Evolutionary conservation across 2,329 filamentous ascomycete species (phyloP), one percentile per base, ranked within the genome.

Genomic region (Talaromyces sp.): DNA sequence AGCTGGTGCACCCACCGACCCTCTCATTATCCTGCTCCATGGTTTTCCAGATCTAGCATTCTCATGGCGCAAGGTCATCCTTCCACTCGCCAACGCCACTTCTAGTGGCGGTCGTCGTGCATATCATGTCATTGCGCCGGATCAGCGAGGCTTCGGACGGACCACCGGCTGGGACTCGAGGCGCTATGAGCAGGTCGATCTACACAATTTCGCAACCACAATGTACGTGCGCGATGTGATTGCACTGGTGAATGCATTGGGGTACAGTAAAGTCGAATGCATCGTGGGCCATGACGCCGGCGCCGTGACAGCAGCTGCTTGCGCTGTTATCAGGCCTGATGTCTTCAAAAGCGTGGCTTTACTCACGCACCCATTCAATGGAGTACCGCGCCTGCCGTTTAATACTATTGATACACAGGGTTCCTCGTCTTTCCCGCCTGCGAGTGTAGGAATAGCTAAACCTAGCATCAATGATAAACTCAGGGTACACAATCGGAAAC

Each of bases 21-120:
- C 87, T 87, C 80, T 90, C 11, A 76, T 90, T 8, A 73, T 90
- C 6, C 84, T 89, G 58, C 82, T 86, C 58, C 88, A 90, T 74
- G 89, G 89, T 43, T 91, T 86, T 68, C 89, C 89, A 1, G 88
- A 91, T 71, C 79, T 91, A 1, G 87, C 89, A 31, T 91, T 84
- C 73, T 90, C 88, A 56, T 91, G 88, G 88, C 85, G 88, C 61
- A 86, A 87, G 64, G 76, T 90, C 40, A 81, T 91, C 70, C 82
- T 83, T 6, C 73, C 78, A 0, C 78, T 91, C n/a, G 85, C 88
- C 5, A 75, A 77, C 0, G 80, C 82, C 5, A 6, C 8, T 29
- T 19, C 8, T 4, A 6, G 7, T 31, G 15, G 56, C 6, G 13
- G 56, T 11, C 56, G 56, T 29, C 36, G 56, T 29, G 8, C 36